These are phyloP conservation scores for Poterioochromonas sp. DNA, from an alignment of 352 stramenopile species.

Conservation along the genomic window DNA sequence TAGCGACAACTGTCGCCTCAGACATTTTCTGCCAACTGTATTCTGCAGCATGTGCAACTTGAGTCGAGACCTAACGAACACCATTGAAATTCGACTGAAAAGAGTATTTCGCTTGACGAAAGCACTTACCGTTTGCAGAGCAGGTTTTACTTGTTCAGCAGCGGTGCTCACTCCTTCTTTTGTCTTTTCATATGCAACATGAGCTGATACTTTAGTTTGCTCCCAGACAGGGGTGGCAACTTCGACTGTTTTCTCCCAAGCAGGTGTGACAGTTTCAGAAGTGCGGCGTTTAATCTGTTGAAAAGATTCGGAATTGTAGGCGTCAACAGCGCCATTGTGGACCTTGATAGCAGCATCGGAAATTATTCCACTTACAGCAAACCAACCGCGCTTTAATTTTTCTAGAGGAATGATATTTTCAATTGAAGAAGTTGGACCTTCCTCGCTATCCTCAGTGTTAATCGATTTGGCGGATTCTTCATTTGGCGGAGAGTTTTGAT, in stretches of 20 bases:
- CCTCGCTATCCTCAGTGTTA: not conserved
- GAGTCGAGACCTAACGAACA: not conserved
- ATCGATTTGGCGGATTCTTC: not conserved
- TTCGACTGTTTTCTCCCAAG: not conserved
- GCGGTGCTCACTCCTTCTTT: not conserved
- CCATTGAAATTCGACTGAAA: not conserved
- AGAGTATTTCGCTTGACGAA: not conserved
- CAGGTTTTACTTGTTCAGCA: not conserved
- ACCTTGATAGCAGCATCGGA: not conserved
- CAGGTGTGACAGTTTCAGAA: not conserved
- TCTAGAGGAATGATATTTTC: conserved; percentile 22
- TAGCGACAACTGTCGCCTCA: not conserved
- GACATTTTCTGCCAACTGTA: not conserved
- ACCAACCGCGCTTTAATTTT: conserved; percentile 12
- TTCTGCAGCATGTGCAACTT: not conserved
- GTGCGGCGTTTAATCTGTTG: not conserved
- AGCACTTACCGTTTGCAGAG: not conserved
- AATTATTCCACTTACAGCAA: not conserved
- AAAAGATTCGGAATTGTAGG: not conserved
- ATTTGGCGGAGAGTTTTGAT: not conserved
- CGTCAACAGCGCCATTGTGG: not conserved
- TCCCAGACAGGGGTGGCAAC: not conserved
- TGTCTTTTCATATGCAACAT: conserved; percentile 7
- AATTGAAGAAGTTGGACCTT: not conserved
- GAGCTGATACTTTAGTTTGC: not conserved